Evolutionary conservation across 1,284 basidiomycete genomes (phyloP), one percentile per base, ranked within the genome.

Genomic region (Mycosarcoma maydis): DNA sequence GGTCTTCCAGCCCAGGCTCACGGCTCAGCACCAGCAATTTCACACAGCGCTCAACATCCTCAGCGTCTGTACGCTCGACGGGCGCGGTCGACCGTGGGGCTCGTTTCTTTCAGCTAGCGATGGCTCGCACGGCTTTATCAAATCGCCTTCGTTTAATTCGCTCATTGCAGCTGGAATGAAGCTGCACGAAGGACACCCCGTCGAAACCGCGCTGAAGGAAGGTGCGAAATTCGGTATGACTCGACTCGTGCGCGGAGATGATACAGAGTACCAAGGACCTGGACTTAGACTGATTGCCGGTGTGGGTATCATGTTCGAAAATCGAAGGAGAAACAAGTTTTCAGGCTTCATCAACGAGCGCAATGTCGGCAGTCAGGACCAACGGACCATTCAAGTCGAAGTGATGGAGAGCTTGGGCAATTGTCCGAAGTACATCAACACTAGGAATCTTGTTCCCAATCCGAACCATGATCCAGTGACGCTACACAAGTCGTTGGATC

Each of bases 371-470:
- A 58, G 24, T 6, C 23, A 26, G 7, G 62, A 50, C 2, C 56
- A 58, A 2, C 41, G 55, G 3, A 52, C 43, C 11, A 43, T 67
- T 11, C 46, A 52, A 9, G 44, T 68, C 11, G 65, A 68, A n/a
- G 54, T 68, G 13, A 52, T 68, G 53, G 53, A 60, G 29, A 60
- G 57, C 7, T n/a, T 60, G 3, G 65, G 57, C 10, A 68, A 68
- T 29, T 68, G 65, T 30, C 65, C 65, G 1, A 68, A 68, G 42
- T 68, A 68, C 30, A 68, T 68, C 49, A 61, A 60, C 34, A 68
- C 53, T 2, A 34, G 65, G 2, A 24, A 17, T 14, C 45, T 68
- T 4, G 46, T 50, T 19, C 40, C 65, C 1, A 45, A 50, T 26
- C 57, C 65, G 0, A 32, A 41, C 1, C 49, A 61, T 19, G 36